Conservation (phyloP, 164 flowering plant species). For the Chimonanthus salicifolius region DNA sequence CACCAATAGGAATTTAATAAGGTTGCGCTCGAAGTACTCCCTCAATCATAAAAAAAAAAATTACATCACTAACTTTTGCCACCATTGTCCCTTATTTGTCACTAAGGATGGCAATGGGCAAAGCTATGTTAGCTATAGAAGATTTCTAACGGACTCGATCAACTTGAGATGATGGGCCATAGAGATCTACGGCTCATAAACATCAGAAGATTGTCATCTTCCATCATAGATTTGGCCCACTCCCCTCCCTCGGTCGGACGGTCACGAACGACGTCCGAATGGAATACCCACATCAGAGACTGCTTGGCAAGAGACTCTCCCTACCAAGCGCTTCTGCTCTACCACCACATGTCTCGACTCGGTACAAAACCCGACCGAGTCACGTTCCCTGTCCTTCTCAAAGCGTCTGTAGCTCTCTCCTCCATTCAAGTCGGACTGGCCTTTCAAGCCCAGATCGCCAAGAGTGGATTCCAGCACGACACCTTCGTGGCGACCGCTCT, state of each 20-base stretch:
- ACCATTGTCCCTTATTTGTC: too few relatives aligned
- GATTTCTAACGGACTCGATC: too few relatives aligned
- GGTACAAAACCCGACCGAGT: slow-evolving; percentile 51
- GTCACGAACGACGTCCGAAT: slow-evolving; percentile 1
- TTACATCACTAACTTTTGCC: too few relatives aligned
- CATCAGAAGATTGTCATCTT: neutral
- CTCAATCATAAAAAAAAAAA: too few relatives aligned
- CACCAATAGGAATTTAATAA: too few relatives aligned
- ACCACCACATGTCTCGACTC: slow-evolving; percentile 35
- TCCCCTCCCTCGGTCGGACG: neutral
- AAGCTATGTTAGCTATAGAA: too few relatives aligned
- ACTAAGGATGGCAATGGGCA: too few relatives aligned
- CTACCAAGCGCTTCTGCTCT: slow-evolving; percentile 39
- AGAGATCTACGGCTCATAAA: too few relatives aligned
- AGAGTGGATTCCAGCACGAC: slow-evolving; percentile 16
- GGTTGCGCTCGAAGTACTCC: too few relatives aligned
- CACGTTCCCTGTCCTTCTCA: slow-evolving; percentile 65
- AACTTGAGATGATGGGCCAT: neutral
- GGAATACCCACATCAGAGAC: slow-evolving; percentile 6
- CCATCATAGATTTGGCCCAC: neutral
- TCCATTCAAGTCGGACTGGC: slow-evolving; percentile 31
- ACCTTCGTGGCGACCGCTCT: slow-evolving; percentile 3
- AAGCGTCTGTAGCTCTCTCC: slow-evolving; percentile 42
- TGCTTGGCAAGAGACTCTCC: slow-evolving; percentile 1
- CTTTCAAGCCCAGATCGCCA: slow-evolving; percentile 49